Conservation (phyloP, 176 grass and related monocot species). For the Lolium multiflorum region DNA sequence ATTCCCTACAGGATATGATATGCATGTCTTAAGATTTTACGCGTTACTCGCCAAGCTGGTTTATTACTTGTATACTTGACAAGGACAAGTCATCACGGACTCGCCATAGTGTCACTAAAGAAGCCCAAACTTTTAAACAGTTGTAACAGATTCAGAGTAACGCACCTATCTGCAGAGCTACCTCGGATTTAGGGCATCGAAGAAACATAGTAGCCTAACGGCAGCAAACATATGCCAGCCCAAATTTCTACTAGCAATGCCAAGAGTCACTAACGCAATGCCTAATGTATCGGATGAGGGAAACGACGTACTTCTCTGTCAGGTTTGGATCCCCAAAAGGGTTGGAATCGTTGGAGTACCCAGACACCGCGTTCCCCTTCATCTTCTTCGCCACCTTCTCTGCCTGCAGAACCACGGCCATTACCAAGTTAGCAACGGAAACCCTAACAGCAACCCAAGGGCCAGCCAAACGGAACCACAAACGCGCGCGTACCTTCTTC, state of each 20-base stretch:
- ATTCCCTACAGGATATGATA: slow-evolving; percentile 15
- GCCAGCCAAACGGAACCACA: slow-evolving; percentile 17
- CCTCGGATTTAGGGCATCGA: slow-evolving; percentile 19
- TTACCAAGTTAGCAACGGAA: slow-evolving; percentile 15
- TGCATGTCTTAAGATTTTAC: not conserved
- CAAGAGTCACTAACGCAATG: not conserved
- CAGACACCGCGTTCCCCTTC: slow-evolving; percentile 75
- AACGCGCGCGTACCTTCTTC: slow-evolving; percentile 67
- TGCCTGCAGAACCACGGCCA: slow-evolving; percentile 50
- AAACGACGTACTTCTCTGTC: slow-evolving; percentile 72
- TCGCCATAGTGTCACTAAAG: not conserved
- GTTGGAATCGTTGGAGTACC: slow-evolving; percentile 90
- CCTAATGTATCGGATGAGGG: not conserved
- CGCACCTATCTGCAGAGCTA: not conserved
- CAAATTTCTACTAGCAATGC: slow-evolving; percentile 18
- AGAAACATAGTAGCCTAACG: not conserved
- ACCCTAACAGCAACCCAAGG: not conserved
- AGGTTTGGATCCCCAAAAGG: slow-evolving; percentile 91
- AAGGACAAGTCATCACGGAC: not conserved
- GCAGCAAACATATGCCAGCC: not conserved
- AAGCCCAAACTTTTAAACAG: not conserved
- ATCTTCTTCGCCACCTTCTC: slow-evolving; percentile 97
- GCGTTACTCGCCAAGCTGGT: not conserved
- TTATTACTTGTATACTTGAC: slow-evolving; percentile 2
- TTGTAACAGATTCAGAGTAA: not conserved